Evolutionary conservation across 176 grass and related monocot species (phyloP), one percentile per base, ranked within the genome.

Genomic region (Musa acuminata): DNA sequence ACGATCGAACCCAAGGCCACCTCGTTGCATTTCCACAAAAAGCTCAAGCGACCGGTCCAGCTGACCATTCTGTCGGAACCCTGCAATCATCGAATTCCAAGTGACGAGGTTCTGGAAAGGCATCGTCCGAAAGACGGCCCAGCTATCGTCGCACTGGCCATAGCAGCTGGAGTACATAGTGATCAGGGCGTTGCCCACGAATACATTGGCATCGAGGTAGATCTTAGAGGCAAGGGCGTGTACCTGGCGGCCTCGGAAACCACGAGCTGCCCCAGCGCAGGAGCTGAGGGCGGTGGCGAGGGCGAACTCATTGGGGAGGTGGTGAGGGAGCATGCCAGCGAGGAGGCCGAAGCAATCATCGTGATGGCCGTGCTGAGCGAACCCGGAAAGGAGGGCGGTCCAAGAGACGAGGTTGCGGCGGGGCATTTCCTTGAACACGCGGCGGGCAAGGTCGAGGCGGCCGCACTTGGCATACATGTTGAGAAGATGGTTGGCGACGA

Each of bases 391-490:
- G n/a, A 77, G 75, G 1, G 75, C 59, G n/a, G 75, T 77, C 59
- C 60, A 77, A 6, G 75, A 65, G 48, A 77, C 75, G 55, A 77
- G 75, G 43, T 77, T 77, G 0, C 75, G 57, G 7, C 8, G 60
- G n/a, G 60, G 49, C 75, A 77, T 77, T 64, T 19, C 3, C 0
- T 65, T 13, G 14, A 77, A 77, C 43, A 77, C 9, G 35, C 48
- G 60, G 48, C 58, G 75, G 2, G 75, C 75, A 48, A 66, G 75
- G 60, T 65, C 75, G 35, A 51, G 43, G 58, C 75, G 75, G 20
- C 75, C 75, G 11, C 75, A 77, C 60, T 65, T 63, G 48, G 75
- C 57, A 20, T 77, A 65, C 75, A 77, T 77, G 59, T 77, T 77
- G 29, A 77, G 75, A 9, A 77, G 75, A 4, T 77, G 75, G 55